phyloP scores from a whole-genome alignment of 352 stramenopile species.

The Globisporangium barbulae region DNA sequence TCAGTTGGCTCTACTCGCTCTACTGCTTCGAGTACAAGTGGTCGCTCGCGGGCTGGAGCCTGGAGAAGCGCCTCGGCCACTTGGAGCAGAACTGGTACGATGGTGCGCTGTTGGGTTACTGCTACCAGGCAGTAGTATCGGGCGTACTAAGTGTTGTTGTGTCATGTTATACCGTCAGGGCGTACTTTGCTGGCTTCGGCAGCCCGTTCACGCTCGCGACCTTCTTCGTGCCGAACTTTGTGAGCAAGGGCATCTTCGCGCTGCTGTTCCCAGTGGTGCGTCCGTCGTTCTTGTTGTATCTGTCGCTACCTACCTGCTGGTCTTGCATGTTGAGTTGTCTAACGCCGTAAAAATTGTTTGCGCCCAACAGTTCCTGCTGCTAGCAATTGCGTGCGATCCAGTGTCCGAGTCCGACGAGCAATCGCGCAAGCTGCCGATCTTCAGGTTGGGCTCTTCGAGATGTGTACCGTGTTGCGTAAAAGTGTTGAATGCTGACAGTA shows the following conservation, averaged over 20 bases:
- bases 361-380: conserved; percentile 64
- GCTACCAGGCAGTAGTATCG: background rate
- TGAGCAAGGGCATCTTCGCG: conserved; percentile 88
- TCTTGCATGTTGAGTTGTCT: background rate
- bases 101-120: background rate
- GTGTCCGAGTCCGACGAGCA: conserved; percentile 45
- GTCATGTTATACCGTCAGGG: conserved; percentile 24
- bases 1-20: conserved; percentile 88
- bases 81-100: conserved; percentile 82
- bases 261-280: conserved; percentile 82
- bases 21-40: conserved; percentile 92
- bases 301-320: too few species aligned
- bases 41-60: conserved; percentile 82
- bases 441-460: conserved; percentile 36
- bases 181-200: conserved; percentile 85
- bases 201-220: conserved; percentile 85
- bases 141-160: background rate
- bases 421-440: conserved; percentile 64
- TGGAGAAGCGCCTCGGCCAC: conserved; percentile 71
- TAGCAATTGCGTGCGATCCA: conserved; percentile 77
- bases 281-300: conserved; percentile 7
- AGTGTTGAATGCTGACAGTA: background rate
- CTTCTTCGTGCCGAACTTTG: conserved; percentile 89
- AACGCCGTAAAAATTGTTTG: background rate
- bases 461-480: too few species aligned